These are phyloP conservation scores for Penicillium ucsense DNA, from an alignment of 495 filamentous ascomycete genomes.

Conservation along the genomic window DNA sequence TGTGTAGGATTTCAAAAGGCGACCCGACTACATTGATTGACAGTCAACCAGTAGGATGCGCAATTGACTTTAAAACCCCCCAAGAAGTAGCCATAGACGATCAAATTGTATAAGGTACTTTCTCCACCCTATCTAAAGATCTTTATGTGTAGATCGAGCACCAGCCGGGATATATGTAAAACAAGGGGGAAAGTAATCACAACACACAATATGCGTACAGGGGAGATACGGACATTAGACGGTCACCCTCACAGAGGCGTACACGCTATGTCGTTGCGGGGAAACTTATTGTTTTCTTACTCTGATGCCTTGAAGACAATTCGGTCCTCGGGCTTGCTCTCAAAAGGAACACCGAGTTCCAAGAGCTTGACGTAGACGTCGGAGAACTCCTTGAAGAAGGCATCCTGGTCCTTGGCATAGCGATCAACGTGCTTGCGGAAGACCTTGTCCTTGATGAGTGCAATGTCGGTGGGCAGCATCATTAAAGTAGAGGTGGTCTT, in stretches of 20 bases:
- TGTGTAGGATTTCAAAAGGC: too few species aligned
- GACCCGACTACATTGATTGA: too few species aligned
- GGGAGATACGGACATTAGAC: not conserved
- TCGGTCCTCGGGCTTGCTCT: constrained; percentile 52
- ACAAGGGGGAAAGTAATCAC: constrained; percentile 7
- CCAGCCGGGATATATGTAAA: constrained; percentile 26
- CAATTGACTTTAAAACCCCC: too few species aligned
- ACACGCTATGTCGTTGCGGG: not conserved
- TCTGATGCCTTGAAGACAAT: constrained; percentile 66
- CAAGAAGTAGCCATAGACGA: too few species aligned
- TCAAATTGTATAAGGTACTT: too few species aligned
- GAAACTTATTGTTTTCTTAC: constrained; percentile 13
- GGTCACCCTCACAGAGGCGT: not conserved
- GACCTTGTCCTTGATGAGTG: constrained; percentile 75
- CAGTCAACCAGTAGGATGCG: too few species aligned
- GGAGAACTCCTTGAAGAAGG: constrained; percentile 89
- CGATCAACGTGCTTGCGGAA: constrained; percentile 79
- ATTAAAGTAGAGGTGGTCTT: constrained; percentile 76
- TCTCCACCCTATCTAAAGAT: not conserved
- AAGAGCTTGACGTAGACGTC: constrained; percentile 73
- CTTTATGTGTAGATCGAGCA: constrained; percentile 3
- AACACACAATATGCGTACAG: constrained; percentile 3
- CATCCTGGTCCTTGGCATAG: constrained; percentile 85
- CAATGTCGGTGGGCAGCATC: constrained; percentile 95
- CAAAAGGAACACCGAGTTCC: constrained; percentile 90